Conservation (phyloP, 306 rosid species). For the Sicyos edulis region DNA sequence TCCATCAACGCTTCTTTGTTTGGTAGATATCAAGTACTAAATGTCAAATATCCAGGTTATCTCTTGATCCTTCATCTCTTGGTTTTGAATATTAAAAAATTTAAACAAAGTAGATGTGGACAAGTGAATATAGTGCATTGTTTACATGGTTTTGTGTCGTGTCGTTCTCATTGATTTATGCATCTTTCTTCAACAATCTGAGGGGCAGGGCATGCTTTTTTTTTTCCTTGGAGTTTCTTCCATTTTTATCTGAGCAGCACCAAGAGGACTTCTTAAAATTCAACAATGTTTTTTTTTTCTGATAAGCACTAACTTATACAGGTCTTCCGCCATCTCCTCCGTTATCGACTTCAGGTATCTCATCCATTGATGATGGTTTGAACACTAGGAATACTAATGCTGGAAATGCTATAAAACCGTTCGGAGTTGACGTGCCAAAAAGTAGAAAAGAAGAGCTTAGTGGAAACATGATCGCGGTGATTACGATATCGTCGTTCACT, state of each 20-base stretch:
- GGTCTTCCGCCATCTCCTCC: conserved; percentile 99
- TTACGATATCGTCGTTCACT: conserved; percentile 58
- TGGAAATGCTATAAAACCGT: conserved; percentile 64
- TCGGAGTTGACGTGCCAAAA: conserved; percentile 71
- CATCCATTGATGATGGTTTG: conserved; percentile 54
- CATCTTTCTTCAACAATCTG: neutral
- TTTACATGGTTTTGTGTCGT: neutral
- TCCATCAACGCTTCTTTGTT: conserved; percentile 51
- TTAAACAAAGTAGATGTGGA: neutral
- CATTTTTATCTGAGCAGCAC: neutral
- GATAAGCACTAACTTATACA: conserved; percentile 29
- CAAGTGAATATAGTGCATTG: neutral
- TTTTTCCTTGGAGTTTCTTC: neutral
- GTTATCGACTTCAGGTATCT: conserved; percentile 40
- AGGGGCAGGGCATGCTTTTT: conserved; percentile 10
- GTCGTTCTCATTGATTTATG: neutral
- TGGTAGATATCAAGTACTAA: conserved; percentile 67
- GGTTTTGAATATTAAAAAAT: neutral
- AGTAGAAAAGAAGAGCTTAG: conserved; percentile 43
- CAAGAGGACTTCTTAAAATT: neutral
- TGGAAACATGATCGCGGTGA: conserved; percentile 42
- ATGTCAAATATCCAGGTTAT: conserved; percentile 81
- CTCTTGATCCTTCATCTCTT: conserved; percentile 11
- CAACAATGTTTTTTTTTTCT: conserved; percentile 22
- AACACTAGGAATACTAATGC: conserved; percentile 37